Evolutionary conservation across 805 yeast species (phyloP).

Genomic region (Lipomyces starkeyi): DNA sequence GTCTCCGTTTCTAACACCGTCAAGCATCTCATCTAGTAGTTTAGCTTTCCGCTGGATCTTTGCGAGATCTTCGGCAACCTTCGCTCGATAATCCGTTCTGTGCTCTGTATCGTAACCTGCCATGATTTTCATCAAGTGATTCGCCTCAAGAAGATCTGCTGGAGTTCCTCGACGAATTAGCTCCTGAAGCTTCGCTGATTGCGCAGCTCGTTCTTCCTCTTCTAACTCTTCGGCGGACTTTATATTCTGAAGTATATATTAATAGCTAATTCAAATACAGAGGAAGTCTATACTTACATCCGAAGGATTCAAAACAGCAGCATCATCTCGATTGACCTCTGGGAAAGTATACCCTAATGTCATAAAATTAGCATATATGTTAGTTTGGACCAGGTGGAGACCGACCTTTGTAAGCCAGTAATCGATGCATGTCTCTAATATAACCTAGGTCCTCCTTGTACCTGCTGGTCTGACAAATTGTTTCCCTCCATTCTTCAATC

Average conservation of each 20-base stretch:
- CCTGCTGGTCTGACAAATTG: constrained; percentile 86
- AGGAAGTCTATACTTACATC: constrained; percentile 46
- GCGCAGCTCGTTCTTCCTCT: constrained; percentile 90
- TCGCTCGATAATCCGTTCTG: constrained; percentile 71
- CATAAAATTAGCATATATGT: not conserved
- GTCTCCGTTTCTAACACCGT: constrained; percentile 47
- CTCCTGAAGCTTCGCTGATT: constrained; percentile 94
- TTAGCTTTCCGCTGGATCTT: constrained; percentile 85
- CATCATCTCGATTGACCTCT: constrained; percentile 84
- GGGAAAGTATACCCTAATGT: constrained; percentile 78
- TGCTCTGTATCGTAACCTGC: constrained; percentile 94
- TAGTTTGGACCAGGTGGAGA: not conserved
- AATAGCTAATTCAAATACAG: not conserved
- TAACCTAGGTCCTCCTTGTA: constrained; percentile 91
- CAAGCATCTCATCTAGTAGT: constrained; percentile 83
- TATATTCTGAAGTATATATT: constrained; percentile 21
- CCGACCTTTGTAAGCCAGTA: constrained; percentile 75
- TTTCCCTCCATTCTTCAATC: constrained; percentile 96
- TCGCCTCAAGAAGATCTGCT: constrained; percentile 93
- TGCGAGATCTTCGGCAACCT: constrained; percentile 82
- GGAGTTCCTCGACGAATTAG: constrained; percentile 95
- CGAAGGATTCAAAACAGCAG: constrained; percentile 89
- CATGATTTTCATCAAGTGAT: constrained; percentile 95
- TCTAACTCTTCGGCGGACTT: constrained; percentile 89
- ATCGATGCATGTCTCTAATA: constrained; percentile 93